Base-by-base conservation (phyloP, 1,139 yeast genomes). In the Taphrina pruni region DNA sequence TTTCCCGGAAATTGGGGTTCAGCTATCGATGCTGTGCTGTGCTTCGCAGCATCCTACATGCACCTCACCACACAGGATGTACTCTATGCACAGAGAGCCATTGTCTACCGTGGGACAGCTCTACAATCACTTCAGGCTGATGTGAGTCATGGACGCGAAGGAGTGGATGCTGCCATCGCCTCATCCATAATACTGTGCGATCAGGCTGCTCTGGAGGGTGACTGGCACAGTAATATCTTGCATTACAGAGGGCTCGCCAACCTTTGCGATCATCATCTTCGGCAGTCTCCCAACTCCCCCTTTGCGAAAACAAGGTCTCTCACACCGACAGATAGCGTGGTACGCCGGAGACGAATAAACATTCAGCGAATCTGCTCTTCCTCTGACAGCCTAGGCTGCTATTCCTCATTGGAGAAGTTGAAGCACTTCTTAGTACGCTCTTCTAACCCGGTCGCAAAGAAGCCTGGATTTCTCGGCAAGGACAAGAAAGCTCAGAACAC, bases 181-280 rank as follows among this genome's bases (percentile, higher is more conserved):
- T 32, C 67, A 7, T 56, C 67, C 6, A 64, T 64, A 12, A 46
- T 64, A 4, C 26, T 64, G 12, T 55, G 60, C 12, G 67, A 64
- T 36, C 67, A 64, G 38, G 67, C 67, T 45, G 67, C 67, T 6
- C 12, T 45, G 20, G 67, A 64, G 20, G 67, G 67, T 20, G 67
- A 64, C 56, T 64, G 67, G 67, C 67, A 46, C 36, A 58, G 60
- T 36, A 64, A 41, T 38, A 64, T 57, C 11, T 39, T 64, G 14
- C 67, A 64, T 55, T 45, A 43, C n/a, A 50, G 67, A 6, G 67
- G 67, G 17, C 45, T 64, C n/a, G 46, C 32, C 9, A 64, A 64
- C 45, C 43, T 64, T 7, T 43, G 61, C 17, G 36, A 46, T 17
- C 67, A 55, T 45, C 46, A 46, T 20, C 12, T 51, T 11, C 55